These are phyloP conservation scores for Glutinoglossum americanum DNA, from an alignment of 495 filamentous ascomycete genomes.

Conservation along the genomic window DNA sequence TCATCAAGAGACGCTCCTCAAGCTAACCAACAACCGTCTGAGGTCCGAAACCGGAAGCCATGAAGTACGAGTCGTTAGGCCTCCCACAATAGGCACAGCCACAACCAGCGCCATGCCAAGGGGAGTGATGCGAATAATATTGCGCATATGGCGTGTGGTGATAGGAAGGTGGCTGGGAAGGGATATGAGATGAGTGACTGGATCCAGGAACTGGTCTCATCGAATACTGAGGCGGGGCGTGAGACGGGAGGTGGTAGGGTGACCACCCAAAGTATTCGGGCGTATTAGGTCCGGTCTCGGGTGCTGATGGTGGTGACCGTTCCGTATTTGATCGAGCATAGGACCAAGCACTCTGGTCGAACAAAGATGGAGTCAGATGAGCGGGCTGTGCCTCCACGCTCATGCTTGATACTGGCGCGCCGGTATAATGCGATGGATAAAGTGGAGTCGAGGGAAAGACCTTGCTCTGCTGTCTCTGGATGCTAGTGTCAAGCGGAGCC, in stretches of 20 bases:
- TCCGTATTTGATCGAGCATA: constrained; percentile 30
- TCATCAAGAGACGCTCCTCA: background rate
- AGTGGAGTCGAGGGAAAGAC: constrained; percentile 7
- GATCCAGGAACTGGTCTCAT: constrained; percentile 19
- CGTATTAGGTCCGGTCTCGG: constrained; percentile 42
- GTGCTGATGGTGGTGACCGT: constrained; percentile 46
- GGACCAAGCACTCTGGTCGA: constrained; percentile 21
- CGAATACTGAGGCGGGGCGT: constrained; percentile 25
- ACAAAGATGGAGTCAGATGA: background rate
- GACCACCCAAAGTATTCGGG: constrained; percentile 21
- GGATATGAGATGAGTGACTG: constrained; percentile 26
- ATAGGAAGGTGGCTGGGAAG: constrained; percentile 29
- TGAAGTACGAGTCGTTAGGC: constrained; percentile 42
- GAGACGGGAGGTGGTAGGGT: background rate
- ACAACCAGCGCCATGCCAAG: constrained; percentile 44
- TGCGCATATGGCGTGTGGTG: constrained; percentile 23
- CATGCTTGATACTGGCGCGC: constrained; percentile 24
- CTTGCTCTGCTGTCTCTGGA: constrained; percentile 25
- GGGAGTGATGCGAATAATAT: background rate
- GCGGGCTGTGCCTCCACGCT: constrained; percentile 14
- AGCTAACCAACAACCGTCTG: constrained; percentile 42
- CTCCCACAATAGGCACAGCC: constrained; percentile 44
- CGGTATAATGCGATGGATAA: constrained; percentile 10
- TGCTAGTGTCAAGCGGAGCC: constrained; percentile 48
- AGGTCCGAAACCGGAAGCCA: constrained; percentile 33